Base-by-base conservation (phyloP, 148 eudicot genomes). In the Rhododendron molle region DNA sequence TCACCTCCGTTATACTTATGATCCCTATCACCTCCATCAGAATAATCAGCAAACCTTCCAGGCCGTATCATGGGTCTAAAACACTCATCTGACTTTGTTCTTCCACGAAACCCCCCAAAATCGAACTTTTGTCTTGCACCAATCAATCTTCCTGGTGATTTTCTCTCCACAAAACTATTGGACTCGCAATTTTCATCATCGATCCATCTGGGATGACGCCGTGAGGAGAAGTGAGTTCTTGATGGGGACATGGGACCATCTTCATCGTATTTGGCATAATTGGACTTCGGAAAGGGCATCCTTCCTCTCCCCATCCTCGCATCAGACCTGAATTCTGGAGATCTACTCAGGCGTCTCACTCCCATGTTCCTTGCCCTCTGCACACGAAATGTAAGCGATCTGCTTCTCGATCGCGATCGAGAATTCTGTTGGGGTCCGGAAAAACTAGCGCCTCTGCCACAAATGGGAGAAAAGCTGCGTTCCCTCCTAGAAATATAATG, bases 311-410 rank as follows among this genome's bases (percentile, higher is more conserved):
- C 90, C 80, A 89, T 88, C 81, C 92, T 86, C 44, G 86, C 87
- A 82, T 93, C 92, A 8, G 92, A 76, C 87, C 94, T 89, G 82
- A 91, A 91, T 77, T 92, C 90, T 2, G 95, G 94, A 81, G 89
- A 88, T 83, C 91, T 82, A 58, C 89, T 88, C 34, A 65, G 72
- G 4, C 83, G 43, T 80, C 89, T 88, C 43, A 30, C 14, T 84
- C 78, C 83, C 67, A 38, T 21, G 40, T 86, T 88, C 23, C 90
- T 60, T 43, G 89, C 91, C 71, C 88, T 85, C 69, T 85, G 91
- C 14, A 56, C 14, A 73, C 86, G 88, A 91, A 90, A 92, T 20
- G 86, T 15, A 73, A 81, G 73, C 7, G 93, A 94, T 50, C 90
- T 87, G 74, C 74, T 69, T 69, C 74, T 69, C 38, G 98, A 95